Conservation (phyloP, 164 flowering plant genomes). For the Umbilicus rupestris region DNA sequence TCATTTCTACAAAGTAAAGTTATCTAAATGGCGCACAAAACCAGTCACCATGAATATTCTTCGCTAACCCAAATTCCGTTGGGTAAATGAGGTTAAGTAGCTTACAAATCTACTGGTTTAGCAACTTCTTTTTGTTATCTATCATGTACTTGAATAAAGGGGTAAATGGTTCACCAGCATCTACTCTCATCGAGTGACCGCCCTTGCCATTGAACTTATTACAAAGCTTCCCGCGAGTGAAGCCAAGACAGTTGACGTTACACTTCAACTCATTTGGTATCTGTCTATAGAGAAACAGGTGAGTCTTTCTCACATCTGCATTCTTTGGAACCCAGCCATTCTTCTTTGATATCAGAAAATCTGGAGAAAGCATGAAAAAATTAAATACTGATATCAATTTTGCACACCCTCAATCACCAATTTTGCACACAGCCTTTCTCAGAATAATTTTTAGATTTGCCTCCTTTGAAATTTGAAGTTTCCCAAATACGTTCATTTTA, state of each 20-base stretch:
- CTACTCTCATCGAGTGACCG: constrained; percentile 16
- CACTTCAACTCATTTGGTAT: constrained; percentile 70
- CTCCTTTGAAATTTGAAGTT: too few species aligned
- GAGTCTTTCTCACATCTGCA: constrained; percentile 64
- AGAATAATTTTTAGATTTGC: too few species aligned
- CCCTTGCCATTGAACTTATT: constrained; percentile 32
- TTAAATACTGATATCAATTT: constrained; percentile 1
- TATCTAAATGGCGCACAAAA: too few species aligned
- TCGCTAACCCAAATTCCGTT: too few species aligned
- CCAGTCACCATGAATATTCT: too few species aligned
- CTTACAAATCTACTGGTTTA: too few species aligned
- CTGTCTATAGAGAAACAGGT: constrained; percentile 62
- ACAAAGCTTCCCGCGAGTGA: constrained; percentile 78
- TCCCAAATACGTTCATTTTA: too few species aligned
- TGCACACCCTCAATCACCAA: too few species aligned
- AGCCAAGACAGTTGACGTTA: constrained; percentile 77
- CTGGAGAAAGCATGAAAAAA: constrained; percentile 24
- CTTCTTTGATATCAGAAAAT: constrained; percentile 71
- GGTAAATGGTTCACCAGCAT: constrained; percentile 26
- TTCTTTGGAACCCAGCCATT: constrained; percentile 69
- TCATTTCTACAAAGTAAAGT: too few species aligned
- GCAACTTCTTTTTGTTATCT: constrained; percentile 1
- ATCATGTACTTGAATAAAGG: constrained; percentile 37
- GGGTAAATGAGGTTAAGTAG: too few species aligned
- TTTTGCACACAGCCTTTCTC: too few species aligned